A percentile compares a stretch with the other conserved stretches of the same genome.
Conservation (phyloP, 1,284 basidiomycete genomes). For the Apiotrichum sp. region DNA sequence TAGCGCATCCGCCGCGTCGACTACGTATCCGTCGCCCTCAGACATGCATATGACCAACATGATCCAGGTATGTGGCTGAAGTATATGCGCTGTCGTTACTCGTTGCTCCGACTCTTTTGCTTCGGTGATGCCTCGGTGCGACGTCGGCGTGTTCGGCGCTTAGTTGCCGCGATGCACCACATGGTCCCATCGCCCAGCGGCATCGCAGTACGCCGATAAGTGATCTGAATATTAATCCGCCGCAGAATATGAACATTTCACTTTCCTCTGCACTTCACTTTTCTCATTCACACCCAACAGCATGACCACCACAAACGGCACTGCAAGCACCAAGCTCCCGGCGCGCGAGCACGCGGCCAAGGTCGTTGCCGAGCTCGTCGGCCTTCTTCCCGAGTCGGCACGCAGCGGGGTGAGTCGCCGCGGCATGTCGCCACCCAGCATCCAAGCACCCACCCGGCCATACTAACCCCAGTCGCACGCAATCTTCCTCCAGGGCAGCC, state of each 20-base stretch:
- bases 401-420: slow-evolving; percentile 24
- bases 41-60: background rate
- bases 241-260: too few species aligned
- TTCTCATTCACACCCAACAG: background rate
- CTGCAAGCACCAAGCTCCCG: slow-evolving; percentile 25
- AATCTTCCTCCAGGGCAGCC: slow-evolving; percentile 46
- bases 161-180: background rate
- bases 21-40: too few species aligned
- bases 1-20: too few species aligned
- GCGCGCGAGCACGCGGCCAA: slow-evolving; percentile 41
- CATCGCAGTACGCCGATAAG: too few species aligned
- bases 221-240: too few species aligned
- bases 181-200: too few species aligned
- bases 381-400: slow-evolving; percentile 24
- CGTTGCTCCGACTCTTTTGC: too few species aligned
- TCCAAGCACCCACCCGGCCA: too few species aligned
- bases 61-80: too few species aligned
- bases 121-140: too few species aligned
- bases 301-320: slow-evolving; percentile 6
- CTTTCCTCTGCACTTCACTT: too few species aligned
- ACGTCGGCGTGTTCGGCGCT: background rate
- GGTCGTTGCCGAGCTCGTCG: slow-evolving; percentile 31
- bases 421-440: background rate
- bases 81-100: too few species aligned
- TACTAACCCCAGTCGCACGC: slow-evolving; percentile 26